Percentiles rank a stretch among this genome's conserved stretches.
Evolutionary conservation across 202 grass and related monocot species (phyloP).

Genomic region (Brachypodium distachyon): DNA sequence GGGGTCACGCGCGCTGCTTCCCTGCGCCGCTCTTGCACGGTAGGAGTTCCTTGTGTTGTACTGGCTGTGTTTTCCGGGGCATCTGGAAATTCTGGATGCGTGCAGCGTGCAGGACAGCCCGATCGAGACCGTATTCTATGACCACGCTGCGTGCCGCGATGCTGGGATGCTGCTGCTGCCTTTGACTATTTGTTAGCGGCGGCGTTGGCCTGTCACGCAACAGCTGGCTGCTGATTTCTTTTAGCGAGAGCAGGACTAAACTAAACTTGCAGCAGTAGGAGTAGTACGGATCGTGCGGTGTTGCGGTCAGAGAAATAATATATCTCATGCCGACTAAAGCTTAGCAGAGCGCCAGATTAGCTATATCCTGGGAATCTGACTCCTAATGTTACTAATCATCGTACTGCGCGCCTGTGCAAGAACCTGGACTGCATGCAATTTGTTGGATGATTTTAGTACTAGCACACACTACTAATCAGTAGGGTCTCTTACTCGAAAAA

Average conservation of each 20-base stretch:
- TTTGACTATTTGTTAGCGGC: not conserved
- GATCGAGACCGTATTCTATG: slow-evolving; percentile 15
- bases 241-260: not conserved
- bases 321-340: not conserved
- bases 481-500: too few species aligned
- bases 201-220: not conserved
- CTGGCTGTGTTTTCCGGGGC: too few species aligned
- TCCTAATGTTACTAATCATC: not conserved
- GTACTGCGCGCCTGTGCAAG: not conserved
- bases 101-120: too few species aligned
- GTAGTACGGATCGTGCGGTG: slow-evolving; percentile 14
- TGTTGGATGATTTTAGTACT: not conserved
- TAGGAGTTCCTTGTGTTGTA: too few species aligned
- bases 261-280: too few species aligned
- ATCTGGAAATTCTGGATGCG: too few species aligned
- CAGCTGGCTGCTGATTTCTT: not conserved
- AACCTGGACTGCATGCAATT: not conserved
- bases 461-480: too few species aligned
- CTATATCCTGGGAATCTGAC: not conserved
- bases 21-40: too few species aligned
- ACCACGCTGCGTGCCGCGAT: not conserved
- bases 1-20: slow-evolving; percentile 32
- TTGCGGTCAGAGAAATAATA: not conserved
- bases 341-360: not conserved
- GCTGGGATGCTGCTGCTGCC: not conserved